Evolutionary conservation across 352 stramenopile genomes (phyloP), one percentile per base, ranked within the genome.

Genomic region (Phytopythium sindhum): DNA sequence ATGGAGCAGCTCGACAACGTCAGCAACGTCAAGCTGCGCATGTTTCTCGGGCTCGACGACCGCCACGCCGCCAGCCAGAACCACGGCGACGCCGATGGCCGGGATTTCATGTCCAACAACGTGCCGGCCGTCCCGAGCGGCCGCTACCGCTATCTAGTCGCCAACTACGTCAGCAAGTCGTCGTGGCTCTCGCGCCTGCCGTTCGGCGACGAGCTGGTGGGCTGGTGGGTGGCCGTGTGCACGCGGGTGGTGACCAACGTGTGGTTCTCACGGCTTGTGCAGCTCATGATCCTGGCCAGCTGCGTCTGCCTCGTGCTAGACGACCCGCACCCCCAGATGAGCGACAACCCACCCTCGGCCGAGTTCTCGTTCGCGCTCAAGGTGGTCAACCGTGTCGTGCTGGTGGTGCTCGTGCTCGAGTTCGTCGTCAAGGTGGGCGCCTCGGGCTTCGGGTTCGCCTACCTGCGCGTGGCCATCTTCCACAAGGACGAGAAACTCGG

Each of bases 1-100:
- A 89, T 93, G 73, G 78, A 90, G 52, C 77, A 90, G 41, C 79
- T 91, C 3, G 84, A 93, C 31, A 88, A 93, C 54, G 82, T 93
- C 33, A 90, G 75, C 70, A 90, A 93, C 52, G 71, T 90, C 54
- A 93, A 93, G 61, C 48, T 91, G 37, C 82, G 84, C 9, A 86
- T 90, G 75, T 86, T 93, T 60, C 73, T 93, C 21, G 84, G 84
- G 10, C 53, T 93, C 8, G 84, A 92, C 28, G 75, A 83, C 48
- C 42, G 28, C 37, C 41, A 53, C 48, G 48, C 24, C 26, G 24
- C 24, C 48, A 37, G 24, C 17, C 48, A 35, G 14, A 4, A 15
- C 45, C 6, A 33, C 45, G 24, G 10, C 5, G 48, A 55, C 24
- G 26, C 0, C 42, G 7, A 26, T 21, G 42, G 7, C 42, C 21